Base-by-base conservation (phyloP, 2,329 filamentous ascomycete genomes). In the Shiraia bambusicola region DNA sequence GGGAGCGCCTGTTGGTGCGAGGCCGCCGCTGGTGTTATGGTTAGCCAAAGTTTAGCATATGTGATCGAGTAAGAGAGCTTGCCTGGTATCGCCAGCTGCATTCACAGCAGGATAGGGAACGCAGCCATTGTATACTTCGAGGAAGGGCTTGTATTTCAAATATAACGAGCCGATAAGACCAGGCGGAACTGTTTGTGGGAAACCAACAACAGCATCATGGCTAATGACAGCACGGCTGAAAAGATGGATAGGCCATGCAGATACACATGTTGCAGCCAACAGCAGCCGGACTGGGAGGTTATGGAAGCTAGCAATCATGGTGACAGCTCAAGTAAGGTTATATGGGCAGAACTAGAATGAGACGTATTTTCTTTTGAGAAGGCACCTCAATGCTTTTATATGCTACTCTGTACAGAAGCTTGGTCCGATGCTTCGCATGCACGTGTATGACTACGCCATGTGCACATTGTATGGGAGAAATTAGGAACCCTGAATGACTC, bases 41-140 rank as follows among this genome's bases (percentile, higher is more conserved):
- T 40, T 24, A 40, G 37, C 13, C 12, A 8, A 24, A 33, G 38
- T 32, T 10, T 48, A 24, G 7, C 19, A 14, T 1, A 12, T 27
- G 7, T 12, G 2, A 12, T n/a, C 6, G 7, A n/a, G 9, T n/a
- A 13, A 7, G 28, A 17, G 13, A 34, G n/a, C 30, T 19, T 61
- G 82, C 80, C 74, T 71, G 12, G 77, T 82, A 51, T 84, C 72
- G 2, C 81, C 82, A 0, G 67, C 61, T 0, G 72, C 72, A 47
- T 84, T 77, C 1, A 84, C 81, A 1, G 76, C 81, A 0, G 81
- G 80, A 56, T 81, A 84, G 0, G 81, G 79, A 7, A 83, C 80
- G 47, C 81, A 84, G 32, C 81, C 81, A 52, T 79, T 78, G 13
- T 73, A 71, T 4, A 83, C 75, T 9, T 79, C 53, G 5, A 82